Conservation (phyloP, 495 filamentous ascomycete genomes). For the Tuber aestivum region DNA sequence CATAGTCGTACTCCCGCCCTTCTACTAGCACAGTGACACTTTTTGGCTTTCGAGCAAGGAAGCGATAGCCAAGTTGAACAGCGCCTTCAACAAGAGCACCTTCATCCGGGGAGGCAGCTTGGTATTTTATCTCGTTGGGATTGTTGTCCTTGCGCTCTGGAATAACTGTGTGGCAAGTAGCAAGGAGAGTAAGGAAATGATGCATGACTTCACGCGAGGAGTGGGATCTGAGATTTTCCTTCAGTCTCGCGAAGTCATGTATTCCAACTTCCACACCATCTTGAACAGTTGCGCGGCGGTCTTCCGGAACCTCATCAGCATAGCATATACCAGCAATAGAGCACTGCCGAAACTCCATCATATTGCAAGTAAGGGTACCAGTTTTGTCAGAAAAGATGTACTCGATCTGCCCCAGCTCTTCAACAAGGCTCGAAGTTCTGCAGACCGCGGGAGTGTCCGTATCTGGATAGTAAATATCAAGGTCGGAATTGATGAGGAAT, state of each 20-base stretch:
- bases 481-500: conserved; percentile 92
- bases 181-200: conserved; percentile 79
- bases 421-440: conserved; percentile 90
- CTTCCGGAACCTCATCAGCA: conserved; percentile 85
- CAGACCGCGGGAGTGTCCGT: conserved; percentile 94
- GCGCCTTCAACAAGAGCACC: conserved; percentile 94
- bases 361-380: conserved; percentile 95
- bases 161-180: conserved; percentile 96
- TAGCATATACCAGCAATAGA: conserved; percentile 92
- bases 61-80: conserved; percentile 74
- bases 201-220: conserved; percentile 65
- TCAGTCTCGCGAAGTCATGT: conserved; percentile 75
- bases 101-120: conserved; percentile 96
- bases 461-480: conserved; percentile 96
- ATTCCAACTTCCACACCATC: conserved; percentile 75
- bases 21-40: conserved; percentile 72
- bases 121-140: conserved; percentile 81
- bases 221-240: conserved; percentile 67
- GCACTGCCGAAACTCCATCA: conserved; percentile 98
- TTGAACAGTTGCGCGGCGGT: conserved; percentile 69
- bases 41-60: conserved; percentile 81
- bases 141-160: conserved; percentile 76
- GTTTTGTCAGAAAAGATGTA: conserved; percentile 99
- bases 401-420: conserved; percentile 96
- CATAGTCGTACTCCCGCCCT: conserved; percentile 71